Evolutionary conservation across 495 filamentous ascomycete species (phyloP), one percentile per base, ranked within the genome.

Genomic region (Letharia lupina): DNA sequence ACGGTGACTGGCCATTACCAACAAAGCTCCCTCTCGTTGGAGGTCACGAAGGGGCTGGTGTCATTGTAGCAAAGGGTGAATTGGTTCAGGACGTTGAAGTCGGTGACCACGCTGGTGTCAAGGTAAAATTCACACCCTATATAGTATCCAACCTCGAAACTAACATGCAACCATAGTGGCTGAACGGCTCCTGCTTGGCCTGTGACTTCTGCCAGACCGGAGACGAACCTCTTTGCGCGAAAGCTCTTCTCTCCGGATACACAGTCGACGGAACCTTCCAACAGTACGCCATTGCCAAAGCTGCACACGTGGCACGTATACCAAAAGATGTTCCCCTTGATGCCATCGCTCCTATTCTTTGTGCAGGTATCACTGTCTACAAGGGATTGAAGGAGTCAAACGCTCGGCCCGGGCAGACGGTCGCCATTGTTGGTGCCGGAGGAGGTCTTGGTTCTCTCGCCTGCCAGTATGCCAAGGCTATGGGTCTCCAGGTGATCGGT

Each of bases 231-330:
- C 86, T 96, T 3, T 96, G 92, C 79, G 72, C 82, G 2, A 70
- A 88, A 48, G 85, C 89, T 28, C 73, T 82, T 40, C 84, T 96
- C 44, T 93, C 90, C 4, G 92, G 92, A 50, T 96, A 96, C 78
- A 94, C 90, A 33, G 91, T 96, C 63, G 90, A 96, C 75, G 93
- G 93, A 60, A 85, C 85, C 61, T 97, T 97, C 84, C 92, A 96
- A 78, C 87, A 97, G 78, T 96, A 96, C 77, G 83, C 83, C 75
- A 86, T 96, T 71, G 93, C 83, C 62, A 95, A 96, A 75, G 91
- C 91, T 4, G 83, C 86, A 20, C 88, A 95, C 74, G 85, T 91
- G 8, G 89, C 90, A 20, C 84, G 86, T 59, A 86, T 97, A 63
- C 89, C 89, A 50, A 87, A 93, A 71, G 82, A 86, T 5, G 78